These are phyloP conservation scores for Yamadazyma friedrichii DNA, from an alignment of 1,139 yeast genomes.

Conservation along the genomic window DNA sequence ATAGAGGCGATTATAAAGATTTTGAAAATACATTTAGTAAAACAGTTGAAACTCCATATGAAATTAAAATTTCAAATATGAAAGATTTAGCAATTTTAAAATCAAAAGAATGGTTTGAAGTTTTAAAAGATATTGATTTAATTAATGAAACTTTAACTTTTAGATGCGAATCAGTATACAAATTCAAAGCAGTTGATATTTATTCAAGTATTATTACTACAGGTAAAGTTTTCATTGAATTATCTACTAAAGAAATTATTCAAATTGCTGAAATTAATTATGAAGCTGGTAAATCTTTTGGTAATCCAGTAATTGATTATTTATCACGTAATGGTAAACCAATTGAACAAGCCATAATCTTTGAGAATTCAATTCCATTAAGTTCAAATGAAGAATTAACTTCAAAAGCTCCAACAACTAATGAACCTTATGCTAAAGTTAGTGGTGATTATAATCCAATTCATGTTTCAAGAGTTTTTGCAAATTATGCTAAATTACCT, in stretches of 20 bases:
- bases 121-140: conserved; percentile 68
- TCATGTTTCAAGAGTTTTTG: conserved; percentile 94
- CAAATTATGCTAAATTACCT: conserved; percentile 88
- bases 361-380: conserved; percentile 89
- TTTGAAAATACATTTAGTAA: conserved; percentile 92
- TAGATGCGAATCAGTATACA: conserved; percentile 83
- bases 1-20: conserved; percentile 88
- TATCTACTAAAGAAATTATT: conserved; percentile 88
- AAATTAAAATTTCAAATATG: conserved; percentile 66
- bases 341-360: conserved; percentile 88
- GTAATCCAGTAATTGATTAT: conserved; percentile 97
- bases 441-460: conserved; percentile 99
- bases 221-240: conserved; percentile 84
- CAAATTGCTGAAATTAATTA: conserved; percentile 87
- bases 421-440: conserved; percentile 94
- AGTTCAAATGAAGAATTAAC: conserved; percentile 72
- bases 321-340: conserved; percentile 88
- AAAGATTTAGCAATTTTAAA: conserved; percentile 92
- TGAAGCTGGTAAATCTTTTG: conserved; percentile 90
- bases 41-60: conserved; percentile 82
- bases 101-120: conserved; percentile 97
- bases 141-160: conserved; percentile 80
- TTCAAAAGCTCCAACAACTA: conserved; percentile 78
- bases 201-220: conserved; percentile 79
- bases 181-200: conserved; percentile 73